Percentiles rank a stretch among this genome's conserved stretches.
Conservation (phyloP, 495 filamentous ascomycete genomes). For the Annulohypoxylon maeteangense region DNA sequence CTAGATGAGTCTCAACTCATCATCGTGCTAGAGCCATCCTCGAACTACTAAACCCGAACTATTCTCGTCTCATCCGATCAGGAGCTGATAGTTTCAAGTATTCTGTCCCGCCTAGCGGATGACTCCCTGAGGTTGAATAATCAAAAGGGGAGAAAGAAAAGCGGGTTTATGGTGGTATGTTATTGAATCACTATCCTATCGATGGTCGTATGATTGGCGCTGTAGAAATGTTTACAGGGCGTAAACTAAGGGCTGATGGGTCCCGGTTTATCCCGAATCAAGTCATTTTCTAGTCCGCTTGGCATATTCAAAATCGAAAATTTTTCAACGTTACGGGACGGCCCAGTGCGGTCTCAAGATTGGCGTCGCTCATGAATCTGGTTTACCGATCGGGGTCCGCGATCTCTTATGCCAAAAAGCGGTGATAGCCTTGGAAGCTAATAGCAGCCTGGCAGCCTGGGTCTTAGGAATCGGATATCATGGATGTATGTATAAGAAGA, state of each 20-base stretch:
- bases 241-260: background rate
- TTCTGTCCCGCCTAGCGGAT: conserved; percentile 24
- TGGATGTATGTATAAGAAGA: too few species aligned
- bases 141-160: conserved; percentile 16
- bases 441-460: too few species aligned
- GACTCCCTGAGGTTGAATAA: conserved; percentile 21
- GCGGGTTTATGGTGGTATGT: conserved; percentile 35
- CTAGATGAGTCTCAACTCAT: conserved; percentile 3
- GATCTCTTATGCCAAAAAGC: background rate
- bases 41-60: conserved; percentile 40
- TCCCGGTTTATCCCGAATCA: conserved; percentile 38
- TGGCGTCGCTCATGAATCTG: background rate
- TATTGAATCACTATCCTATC: conserved; percentile 37
- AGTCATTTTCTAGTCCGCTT: conserved; percentile 5
- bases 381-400: conserved; percentile 1
- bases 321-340: background rate
- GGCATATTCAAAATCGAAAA: too few species aligned
- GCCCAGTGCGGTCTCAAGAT: background rate
- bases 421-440: background rate
- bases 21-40: conserved; percentile 35
- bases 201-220: conserved; percentile 38
- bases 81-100: conserved; percentile 14
- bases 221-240: conserved; percentile 36
- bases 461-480: too few species aligned
- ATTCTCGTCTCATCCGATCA: conserved; percentile 42